Base-by-base conservation (phyloP, 768 basidiomycete species). In the Phaeolepiota aurea region DNA sequence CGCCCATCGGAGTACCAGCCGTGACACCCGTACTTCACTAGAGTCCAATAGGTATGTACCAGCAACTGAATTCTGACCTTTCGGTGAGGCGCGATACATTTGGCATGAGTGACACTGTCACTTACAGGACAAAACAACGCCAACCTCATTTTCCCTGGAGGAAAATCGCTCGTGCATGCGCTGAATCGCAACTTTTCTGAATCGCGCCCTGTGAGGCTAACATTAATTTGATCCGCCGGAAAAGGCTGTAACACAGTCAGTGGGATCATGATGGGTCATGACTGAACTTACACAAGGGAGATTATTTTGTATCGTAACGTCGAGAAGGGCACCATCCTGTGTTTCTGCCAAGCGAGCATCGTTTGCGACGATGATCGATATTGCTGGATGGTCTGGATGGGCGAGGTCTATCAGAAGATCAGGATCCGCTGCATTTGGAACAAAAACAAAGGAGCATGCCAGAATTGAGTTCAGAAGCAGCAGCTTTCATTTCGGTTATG, bases 111-210 rank as follows among this genome's bases (percentile, higher is more conserved):
- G 19, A 35, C 32, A 22, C 7, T 15, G n/a, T 7, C 16, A 60
- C 85, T 49, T 57, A 93, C 92, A 5, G 85, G 72, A 53, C 83
- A 92, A 50, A 75, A 81, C 30, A 90, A 56, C 0, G 63, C 72
- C 25, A 86, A 49, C 1, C 53, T 48, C 15, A 77, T 83, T 35
- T 63, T 62, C 4, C 91, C 92, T 0, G 82, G 67, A 1, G 62
- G 52, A 18, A 94, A 61, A 2, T 53, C 56, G 14, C 65, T 51
- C 0, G 61, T 50, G 3, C 64, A 56, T 1, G 65, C 48, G 2
- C 65, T 61, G 50, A 83, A 92, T 47, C 62, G 71, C 33, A 84
- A 64, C 40, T 70, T 73, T 38, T 81, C 79, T 3, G 70, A 64
- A 35, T 87, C 82, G 41, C 75, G 65, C 3, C 85, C 86, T 4